Percentiles rank a stretch among this genome's conserved stretches.
Evolutionary conservation across 2,329 filamentous ascomycete genomes (phyloP).

Genomic region (Hymenoscyphus albidus): DNA sequence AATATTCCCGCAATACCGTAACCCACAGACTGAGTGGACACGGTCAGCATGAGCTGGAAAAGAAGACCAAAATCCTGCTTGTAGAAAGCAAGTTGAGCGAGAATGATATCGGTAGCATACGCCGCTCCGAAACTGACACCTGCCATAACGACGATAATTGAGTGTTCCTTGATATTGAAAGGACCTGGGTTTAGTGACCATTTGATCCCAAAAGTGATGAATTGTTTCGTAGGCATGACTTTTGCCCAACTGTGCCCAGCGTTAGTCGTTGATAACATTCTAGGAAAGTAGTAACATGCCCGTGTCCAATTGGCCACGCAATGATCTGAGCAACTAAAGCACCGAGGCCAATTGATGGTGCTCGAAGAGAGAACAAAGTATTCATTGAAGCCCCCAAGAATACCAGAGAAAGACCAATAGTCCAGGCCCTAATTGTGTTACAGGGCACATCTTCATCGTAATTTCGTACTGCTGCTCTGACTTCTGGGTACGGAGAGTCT

Average conservation of each 20-base stretch:
- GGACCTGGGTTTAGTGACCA: conserved; percentile 64
- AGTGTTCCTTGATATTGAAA: conserved; percentile 68
- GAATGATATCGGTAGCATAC: conserved; percentile 70
- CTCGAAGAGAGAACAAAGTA: conserved; percentile 32
- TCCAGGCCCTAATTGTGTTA: conserved; percentile 64
- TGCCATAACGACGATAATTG: conserved; percentile 61
- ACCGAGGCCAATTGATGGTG: conserved; percentile 41
- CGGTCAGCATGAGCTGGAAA: conserved; percentile 56
- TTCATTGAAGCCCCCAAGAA: conserved; percentile 28
- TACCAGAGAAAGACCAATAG: conserved; percentile 48
- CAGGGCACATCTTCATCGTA: conserved; percentile 62
- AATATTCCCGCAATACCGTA: conserved; percentile 60
- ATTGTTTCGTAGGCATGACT: conserved; percentile 25
- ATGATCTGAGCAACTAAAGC: conserved; percentile 31
- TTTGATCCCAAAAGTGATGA: conserved; percentile 47
- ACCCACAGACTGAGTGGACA: conserved; percentile 60
- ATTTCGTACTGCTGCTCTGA: conserved; percentile 54
- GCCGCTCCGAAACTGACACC: conserved; percentile 35
- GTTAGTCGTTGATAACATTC: neutral
- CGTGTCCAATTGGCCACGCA: conserved; percentile 48
- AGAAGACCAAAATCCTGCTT: conserved; percentile 60
- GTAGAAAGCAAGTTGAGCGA: conserved; percentile 70
- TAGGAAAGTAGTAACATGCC: conserved; percentile 17
- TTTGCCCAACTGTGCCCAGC: conserved; percentile 45
- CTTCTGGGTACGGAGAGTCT: conserved; percentile 29